Conservation (phyloP, 208 protist species). For the Leishmania guyanensis region DNA sequence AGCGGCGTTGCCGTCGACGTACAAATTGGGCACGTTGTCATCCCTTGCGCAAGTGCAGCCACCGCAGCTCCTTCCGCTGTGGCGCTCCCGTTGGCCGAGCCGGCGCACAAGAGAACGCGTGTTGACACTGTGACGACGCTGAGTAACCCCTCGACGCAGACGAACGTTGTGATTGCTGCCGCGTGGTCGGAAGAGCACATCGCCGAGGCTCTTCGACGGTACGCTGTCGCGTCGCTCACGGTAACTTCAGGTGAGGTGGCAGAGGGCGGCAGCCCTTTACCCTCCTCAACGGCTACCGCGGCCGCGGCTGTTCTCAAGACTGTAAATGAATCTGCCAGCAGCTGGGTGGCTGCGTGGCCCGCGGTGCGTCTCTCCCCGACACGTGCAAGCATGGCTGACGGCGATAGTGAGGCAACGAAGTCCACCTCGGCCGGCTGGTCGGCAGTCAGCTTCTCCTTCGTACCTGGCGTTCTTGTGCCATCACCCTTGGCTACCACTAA, state of each 20-base stretch:
- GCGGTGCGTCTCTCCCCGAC: not conserved
- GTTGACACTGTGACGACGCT: not conserved
- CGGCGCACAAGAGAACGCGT: slow-evolving; percentile 5
- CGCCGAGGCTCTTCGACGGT: slow-evolving; percentile 13
- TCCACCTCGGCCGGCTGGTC: not conserved
- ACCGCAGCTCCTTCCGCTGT: not conserved
- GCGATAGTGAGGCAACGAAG: not conserved
- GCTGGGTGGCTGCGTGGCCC: not conserved
- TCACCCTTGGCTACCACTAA: not conserved
- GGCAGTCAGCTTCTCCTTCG: slow-evolving; percentile 8
- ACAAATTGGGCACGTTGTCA: slow-evolving; percentile 12
- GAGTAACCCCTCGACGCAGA: not conserved
- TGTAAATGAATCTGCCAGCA: not conserved
- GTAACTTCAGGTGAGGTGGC: not conserved
- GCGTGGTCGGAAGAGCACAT: slow-evolving; percentile 11
- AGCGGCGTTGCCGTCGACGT: not conserved
- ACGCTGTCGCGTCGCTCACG: slow-evolving; percentile 11
- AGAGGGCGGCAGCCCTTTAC: not conserved
- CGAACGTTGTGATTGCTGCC: slow-evolving; percentile 6
- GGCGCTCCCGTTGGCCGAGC: not conserved
- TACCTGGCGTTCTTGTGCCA: not conserved
- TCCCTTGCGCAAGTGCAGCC: not conserved
- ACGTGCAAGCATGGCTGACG: not conserved
- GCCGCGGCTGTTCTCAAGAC: slow-evolving; percentile 1
- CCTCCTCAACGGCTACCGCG: not conserved